phyloP scores from a whole-genome alignment of 2,329 filamentous ascomycete species.

The Colletotrichum tanaceti region DNA sequence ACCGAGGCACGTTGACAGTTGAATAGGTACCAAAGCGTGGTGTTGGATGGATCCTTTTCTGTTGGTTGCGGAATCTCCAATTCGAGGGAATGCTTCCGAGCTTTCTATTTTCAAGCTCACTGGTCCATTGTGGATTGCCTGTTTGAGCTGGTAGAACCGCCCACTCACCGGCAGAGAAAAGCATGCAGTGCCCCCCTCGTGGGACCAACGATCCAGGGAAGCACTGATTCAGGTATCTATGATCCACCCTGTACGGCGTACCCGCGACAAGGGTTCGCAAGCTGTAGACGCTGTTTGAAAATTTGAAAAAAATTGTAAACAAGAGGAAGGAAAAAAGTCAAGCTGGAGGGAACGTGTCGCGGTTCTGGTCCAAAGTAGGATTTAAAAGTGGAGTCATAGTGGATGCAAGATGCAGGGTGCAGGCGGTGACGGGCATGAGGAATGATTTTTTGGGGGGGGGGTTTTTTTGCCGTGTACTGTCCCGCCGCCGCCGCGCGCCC shows the following conservation, averaged over 20 bases:
- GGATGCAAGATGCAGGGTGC: slow-evolving; percentile 37
- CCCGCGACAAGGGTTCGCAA: slow-evolving; percentile 28
- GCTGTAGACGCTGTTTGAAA: background rate
- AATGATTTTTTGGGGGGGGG: slow-evolving; percentile 14
- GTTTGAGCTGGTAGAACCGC: background rate
- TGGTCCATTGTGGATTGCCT: background rate
- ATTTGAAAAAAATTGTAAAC: background rate
- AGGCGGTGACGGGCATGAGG: slow-evolving; percentile 39
- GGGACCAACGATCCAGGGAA: too few relatives aligned
- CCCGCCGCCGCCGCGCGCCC: background rate
- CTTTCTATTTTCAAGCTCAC: background rate
- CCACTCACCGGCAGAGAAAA: background rate
- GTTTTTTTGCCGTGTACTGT: slow-evolving; percentile 13
- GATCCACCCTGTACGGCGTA: background rate
- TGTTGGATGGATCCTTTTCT: slow-evolving; percentile 16
- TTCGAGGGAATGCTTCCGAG: background rate
- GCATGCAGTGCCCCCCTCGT: background rate
- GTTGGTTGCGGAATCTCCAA: background rate
- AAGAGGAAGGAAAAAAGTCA: background rate
- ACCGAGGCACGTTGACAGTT: slow-evolving; percentile 3
- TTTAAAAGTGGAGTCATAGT: slow-evolving; percentile 1
- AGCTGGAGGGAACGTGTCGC: background rate
- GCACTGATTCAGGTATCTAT: background rate
- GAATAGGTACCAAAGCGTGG: slow-evolving; percentile 25
- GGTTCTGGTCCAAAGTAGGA: slow-evolving; percentile 22